Evolutionary conservation across 352 stramenopile genomes (phyloP), one percentile per base, ranked within the genome.

Genomic region (Peronospora tabacina): DNA sequence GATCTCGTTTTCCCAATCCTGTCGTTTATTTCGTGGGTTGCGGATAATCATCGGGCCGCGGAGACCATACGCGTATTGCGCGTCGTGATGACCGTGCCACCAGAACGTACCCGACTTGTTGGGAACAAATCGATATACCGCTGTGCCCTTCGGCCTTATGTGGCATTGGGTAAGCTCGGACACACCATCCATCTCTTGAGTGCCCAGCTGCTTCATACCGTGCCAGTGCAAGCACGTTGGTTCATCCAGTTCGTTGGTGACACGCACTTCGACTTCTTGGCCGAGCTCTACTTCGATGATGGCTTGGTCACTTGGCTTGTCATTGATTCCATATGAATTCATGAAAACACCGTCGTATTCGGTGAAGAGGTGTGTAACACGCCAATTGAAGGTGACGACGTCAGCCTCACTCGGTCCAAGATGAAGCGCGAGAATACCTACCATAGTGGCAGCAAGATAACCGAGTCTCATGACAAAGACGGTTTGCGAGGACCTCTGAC

Each of bases 221-320:
- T 70, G 61, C 61, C 66, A 74, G 44, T 75, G 66, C n/a, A 68
- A 36, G 42, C 54, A 65, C 1, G 59, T 65, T 7, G 53, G 50
- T 22, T 49, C 49, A 8, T 44, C 11, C 1, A 71, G 39, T 24
- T 67, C 49, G 19, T 68, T 71, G 17, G 46, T 56, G 22, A 67
- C 52, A 30, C 40, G 46, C 0, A 70, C 53, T 28, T 70, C 41
- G 2, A 72, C 39, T 19, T 66, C 42, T 33, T 68, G 41, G 10
- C 63, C 58, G 5, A 65, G 42, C 8, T 43, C 43, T 2, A 66
- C 49, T 3, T 67, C 46, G 32, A 70, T 63, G 1, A 42, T 9
- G 3, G 50, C 37, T 50, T 55, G 36, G 13, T 52, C 32, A 10
- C 26, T 4, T 0, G 50, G 59, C 17, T 60, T 54, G 29, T 67